These are phyloP conservation scores for Saturnispora ahearnii DNA, from an alignment of 805 yeast species.

Conservation along the genomic window DNA sequence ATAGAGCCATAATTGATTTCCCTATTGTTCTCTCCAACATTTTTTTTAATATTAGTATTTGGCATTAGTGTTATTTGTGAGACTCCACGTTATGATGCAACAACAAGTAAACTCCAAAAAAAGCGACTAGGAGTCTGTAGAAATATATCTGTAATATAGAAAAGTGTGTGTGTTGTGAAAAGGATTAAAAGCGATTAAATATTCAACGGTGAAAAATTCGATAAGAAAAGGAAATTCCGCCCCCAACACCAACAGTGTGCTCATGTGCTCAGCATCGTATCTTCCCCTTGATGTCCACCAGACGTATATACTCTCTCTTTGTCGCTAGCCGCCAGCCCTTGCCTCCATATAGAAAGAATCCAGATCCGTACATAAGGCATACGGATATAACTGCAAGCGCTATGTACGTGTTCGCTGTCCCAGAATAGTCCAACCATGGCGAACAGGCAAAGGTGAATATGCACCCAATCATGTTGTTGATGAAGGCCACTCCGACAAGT, in stretches of 20 bases:
- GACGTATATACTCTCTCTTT: constrained; percentile 39
- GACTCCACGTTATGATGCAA: too few relatives aligned
- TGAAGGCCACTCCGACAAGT: constrained; percentile 55
- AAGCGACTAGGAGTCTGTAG: too few relatives aligned
- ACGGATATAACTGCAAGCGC: constrained; percentile 53
- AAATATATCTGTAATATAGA: too few relatives aligned
- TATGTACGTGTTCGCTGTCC: constrained; percentile 51
- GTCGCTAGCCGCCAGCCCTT: constrained; percentile 49
- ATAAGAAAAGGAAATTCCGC: neutral
- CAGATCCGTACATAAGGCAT: constrained; percentile 41
- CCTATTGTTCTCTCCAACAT: neutral
- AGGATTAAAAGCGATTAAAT: too few relatives aligned
- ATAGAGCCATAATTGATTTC: constrained; percentile 3
- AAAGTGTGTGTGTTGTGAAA: too few relatives aligned
- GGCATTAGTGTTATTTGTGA: neutral
- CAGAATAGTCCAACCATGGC: constrained; percentile 47
- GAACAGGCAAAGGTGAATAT: constrained; percentile 61
- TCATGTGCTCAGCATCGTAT: constrained; percentile 3
- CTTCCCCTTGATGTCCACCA: constrained; percentile 29
- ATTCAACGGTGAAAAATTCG: neutral
- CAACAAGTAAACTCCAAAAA: too few relatives aligned
- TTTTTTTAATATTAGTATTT: neutral
- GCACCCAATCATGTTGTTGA: constrained; percentile 55
- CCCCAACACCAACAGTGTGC: neutral
- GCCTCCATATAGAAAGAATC: constrained; percentile 53